A percentile compares a stretch with the other conserved stretches of the same genome.
These are phyloP conservation scores for Lablab purpureus DNA, from an alignment of 306 rosid species.

Conservation along the genomic window DNA sequence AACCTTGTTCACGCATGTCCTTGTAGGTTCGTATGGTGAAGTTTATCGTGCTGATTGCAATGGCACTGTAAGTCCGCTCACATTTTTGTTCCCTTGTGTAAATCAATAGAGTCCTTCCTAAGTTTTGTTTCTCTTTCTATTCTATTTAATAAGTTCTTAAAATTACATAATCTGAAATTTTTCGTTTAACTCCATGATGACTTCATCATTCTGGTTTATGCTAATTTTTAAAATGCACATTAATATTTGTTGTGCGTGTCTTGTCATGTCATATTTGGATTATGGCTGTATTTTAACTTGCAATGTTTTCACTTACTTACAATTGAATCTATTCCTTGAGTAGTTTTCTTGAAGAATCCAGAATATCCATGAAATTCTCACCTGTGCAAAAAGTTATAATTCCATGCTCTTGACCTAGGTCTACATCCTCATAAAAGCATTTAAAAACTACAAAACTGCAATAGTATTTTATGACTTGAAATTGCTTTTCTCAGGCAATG, in stretches of 20 bases:
- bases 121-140: conserved; percentile 21
- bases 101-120: conserved; percentile 28
- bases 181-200: conserved; percentile 29
- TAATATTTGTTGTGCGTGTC: conserved; percentile 28
- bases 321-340: conserved; percentile 29
- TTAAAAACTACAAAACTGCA: background rate
- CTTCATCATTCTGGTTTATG: conserved; percentile 37
- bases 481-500: conserved; percentile 13
- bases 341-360: conserved; percentile 27
- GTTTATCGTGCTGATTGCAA: conserved; percentile 90
- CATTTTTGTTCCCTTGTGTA: conserved; percentile 18
- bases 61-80: conserved; percentile 87
- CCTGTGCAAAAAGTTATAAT: conserved; percentile 19
- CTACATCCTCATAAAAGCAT: background rate
- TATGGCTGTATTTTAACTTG: conserved; percentile 23
- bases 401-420: conserved; percentile 18
- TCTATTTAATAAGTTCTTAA: conserved; percentile 7
- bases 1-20: conserved; percentile 26
- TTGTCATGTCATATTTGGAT: conserved; percentile 30
- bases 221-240: conserved; percentile 22
- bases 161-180: conserved; percentile 19
- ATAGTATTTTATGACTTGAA: conserved; percentile 29
- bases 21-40: conserved; percentile 81
- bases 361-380: conserved; percentile 17
- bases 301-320: conserved; percentile 21